phyloP scores from a whole-genome alignment of 1,284 basidiomycete species.

The Anthracocystis setariae region DNA sequence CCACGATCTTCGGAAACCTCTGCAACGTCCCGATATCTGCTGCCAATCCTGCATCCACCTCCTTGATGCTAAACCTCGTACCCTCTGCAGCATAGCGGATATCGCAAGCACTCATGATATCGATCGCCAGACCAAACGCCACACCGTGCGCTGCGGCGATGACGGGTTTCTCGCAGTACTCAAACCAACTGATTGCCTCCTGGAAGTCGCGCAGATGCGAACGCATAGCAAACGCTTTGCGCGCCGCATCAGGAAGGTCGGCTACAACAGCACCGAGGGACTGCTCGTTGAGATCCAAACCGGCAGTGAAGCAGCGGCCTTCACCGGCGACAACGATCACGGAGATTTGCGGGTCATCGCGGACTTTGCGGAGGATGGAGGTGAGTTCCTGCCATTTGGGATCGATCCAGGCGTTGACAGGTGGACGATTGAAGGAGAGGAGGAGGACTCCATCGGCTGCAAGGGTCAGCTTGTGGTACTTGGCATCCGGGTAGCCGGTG shows the following conservation, averaged over 20 bases:
- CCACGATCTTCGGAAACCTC: conserved; percentile 81
- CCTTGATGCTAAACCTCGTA: conserved; percentile 80
- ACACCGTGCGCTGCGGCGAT: conserved; percentile 84
- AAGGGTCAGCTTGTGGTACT: conserved; percentile 56
- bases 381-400: conserved; percentile 63
- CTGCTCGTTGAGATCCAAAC: conserved; percentile 59
- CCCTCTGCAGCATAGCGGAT: conserved; percentile 78
- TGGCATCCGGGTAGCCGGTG: conserved; percentile 21
- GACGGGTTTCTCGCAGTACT: conserved; percentile 82
- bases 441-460: conserved; percentile 55
- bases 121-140: conserved; percentile 78
- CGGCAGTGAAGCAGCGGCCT: conserved; percentile 65
- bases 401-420: conserved; percentile 63
- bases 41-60: conserved; percentile 88
- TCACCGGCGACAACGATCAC: conserved; percentile 64
- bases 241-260: conserved; percentile 55
- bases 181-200: conserved; percentile 66
- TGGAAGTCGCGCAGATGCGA: conserved; percentile 65
- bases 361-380: conserved; percentile 53
- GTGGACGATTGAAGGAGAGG: conserved; percentile 59
- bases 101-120: conserved; percentile 83
- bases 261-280: conserved; percentile 25
- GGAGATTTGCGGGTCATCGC: conserved; percentile 57
- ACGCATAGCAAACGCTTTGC: conserved; percentile 57
- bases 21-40: conserved; percentile 91